phyloP scores from a whole-genome alignment of 1,139 yeast species.

The Taphrina flavorubra region DNA sequence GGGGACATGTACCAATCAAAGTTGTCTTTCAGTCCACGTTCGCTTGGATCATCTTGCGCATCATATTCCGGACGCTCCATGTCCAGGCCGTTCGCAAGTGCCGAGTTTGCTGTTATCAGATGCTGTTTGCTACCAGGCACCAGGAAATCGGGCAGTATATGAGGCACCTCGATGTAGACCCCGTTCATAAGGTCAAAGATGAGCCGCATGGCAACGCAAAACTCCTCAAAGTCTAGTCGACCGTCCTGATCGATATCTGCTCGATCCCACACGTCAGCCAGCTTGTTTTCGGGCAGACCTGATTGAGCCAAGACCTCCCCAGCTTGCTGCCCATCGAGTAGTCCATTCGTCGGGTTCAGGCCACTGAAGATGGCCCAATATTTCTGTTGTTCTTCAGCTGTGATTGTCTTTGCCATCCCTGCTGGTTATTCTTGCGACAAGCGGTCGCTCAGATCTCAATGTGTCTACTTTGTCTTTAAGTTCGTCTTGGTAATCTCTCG shows the following conservation, averaged over 20 bases:
- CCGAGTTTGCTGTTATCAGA: slow-evolving; percentile 78
- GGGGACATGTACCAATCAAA: slow-evolving; percentile 98
- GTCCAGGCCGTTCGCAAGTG: slow-evolving; percentile 53
- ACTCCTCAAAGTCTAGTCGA: slow-evolving; percentile 90
- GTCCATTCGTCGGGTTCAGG: slow-evolving; percentile 75
- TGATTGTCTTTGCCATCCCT: slow-evolving; percentile 14
- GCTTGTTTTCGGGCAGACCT: slow-evolving; percentile 72
- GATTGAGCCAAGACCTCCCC: slow-evolving; percentile 88
- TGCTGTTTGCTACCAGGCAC: slow-evolving; percentile 88
- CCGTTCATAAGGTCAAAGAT: slow-evolving; percentile 90
- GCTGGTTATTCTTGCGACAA: no score
- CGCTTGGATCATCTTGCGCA: slow-evolving; percentile 59
- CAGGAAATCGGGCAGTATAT: slow-evolving; percentile 83
- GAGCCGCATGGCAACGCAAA: slow-evolving; percentile 94
- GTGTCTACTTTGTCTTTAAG: no score
- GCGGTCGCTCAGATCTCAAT: no score
- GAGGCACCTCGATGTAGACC: slow-evolving; percentile 65
- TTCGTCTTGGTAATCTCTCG: no score
- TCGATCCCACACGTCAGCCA: slow-evolving; percentile 85
- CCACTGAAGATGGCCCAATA: slow-evolving; percentile 70
- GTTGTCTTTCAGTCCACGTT: slow-evolving; percentile 64
- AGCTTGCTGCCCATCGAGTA: slow-evolving; percentile 82
- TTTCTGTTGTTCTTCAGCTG: slow-evolving; percentile 36
- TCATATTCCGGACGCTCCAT: slow-evolving; percentile 47
- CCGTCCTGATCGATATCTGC: slow-evolving; percentile 95